Conservation (phyloP, 352 stramenopile genomes). For the Aphanomyces invadans region DNA sequence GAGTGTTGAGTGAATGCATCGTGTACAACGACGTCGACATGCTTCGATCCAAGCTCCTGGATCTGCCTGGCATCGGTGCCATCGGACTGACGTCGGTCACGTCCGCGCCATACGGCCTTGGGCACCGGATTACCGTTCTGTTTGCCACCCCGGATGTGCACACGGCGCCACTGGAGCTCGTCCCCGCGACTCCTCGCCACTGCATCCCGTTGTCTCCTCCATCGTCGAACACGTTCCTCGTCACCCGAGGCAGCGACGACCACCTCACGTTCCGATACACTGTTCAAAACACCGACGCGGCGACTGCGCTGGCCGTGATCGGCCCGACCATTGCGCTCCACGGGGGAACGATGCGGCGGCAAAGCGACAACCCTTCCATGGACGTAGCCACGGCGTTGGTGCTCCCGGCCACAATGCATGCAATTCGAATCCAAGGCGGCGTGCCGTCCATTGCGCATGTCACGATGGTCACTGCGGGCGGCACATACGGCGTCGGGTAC, state of each 20-base stretch:
- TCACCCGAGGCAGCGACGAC: slow-evolving; percentile 35
- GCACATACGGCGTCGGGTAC: slow-evolving; percentile 56
- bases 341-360: slow-evolving; percentile 30
- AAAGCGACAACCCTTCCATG: slow-evolving; percentile 32
- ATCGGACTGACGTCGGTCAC: slow-evolving; percentile 56
- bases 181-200: slow-evolving; percentile 38
- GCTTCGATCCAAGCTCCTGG: slow-evolving; percentile 40
- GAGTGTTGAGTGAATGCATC: slow-evolving; percentile 38
- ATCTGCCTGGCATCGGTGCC: slow-evolving; percentile 31
- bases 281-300: slow-evolving; percentile 32
- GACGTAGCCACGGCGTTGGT: slow-evolving; percentile 30
- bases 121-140: slow-evolving; percentile 43
- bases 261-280: slow-evolving; percentile 55
- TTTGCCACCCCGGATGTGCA: slow-evolving; percentile 45
- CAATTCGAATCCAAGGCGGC: slow-evolving; percentile 43
- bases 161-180: slow-evolving; percentile 36
- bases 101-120: slow-evolving; percentile 40
- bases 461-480: slow-evolving; percentile 35
- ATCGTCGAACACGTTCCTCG: slow-evolving; percentile 31
- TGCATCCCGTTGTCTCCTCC: slow-evolving; percentile 43
- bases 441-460: slow-evolving; percentile 41
- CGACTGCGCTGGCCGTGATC: slow-evolving; percentile 29
- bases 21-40: slow-evolving; percentile 44
- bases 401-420: slow-evolving; percentile 28
- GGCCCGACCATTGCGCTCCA: slow-evolving; percentile 31